These are phyloP conservation scores for Wickerhamomyces sp. DNA, from an alignment of 1,139 yeast genomes.

Conservation along the genomic window DNA sequence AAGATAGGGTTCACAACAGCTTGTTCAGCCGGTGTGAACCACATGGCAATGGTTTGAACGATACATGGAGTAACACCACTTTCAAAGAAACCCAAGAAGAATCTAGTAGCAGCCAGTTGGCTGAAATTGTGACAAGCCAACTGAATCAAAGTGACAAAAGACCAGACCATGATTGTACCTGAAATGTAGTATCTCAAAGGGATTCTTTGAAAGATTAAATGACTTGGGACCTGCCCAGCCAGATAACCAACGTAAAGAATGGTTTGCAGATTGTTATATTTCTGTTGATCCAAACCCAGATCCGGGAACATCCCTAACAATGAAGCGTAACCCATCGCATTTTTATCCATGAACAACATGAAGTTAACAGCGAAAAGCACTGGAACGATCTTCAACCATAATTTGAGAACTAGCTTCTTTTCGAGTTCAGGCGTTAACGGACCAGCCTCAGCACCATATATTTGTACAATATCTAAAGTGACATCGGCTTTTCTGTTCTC, in stretches of 20 bases:
- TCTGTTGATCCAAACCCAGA: constrained; percentile 8
- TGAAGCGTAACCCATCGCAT: constrained; percentile 16
- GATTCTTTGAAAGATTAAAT: constrained; percentile 33
- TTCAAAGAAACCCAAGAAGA: constrained; percentile 45
- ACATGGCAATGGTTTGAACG: constrained; percentile 49
- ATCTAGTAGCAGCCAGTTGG: constrained; percentile 39
- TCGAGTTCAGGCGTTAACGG: constrained; percentile 13
- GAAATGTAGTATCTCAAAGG: constrained; percentile 28
- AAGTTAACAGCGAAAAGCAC: constrained; percentile 14
- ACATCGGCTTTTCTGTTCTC: constrained; percentile 12
- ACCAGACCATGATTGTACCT: constrained; percentile 3
- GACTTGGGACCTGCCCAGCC: constrained; percentile 29
- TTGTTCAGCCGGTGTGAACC: constrained; percentile 45
- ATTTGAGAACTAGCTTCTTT: constrained; percentile 7
- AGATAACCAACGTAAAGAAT: constrained; percentile 12
- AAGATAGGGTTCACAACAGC: constrained; percentile 41
- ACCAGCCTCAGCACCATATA: constrained; percentile 12
- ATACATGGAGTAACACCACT: constrained; percentile 48
- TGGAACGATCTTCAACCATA: constrained; percentile 14
- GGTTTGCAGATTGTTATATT: constrained; percentile 13
- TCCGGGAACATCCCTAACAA: constrained; percentile 16
- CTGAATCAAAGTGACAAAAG: constrained; percentile 8
- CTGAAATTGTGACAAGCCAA: constrained; percentile 25
- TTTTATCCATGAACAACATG: constrained; percentile 17
- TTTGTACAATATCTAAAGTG: constrained; percentile 8